Evolutionary conservation across 345 rosid species (phyloP), one percentile per base, ranked within the genome.

Genomic region (Mangifera indica): DNA sequence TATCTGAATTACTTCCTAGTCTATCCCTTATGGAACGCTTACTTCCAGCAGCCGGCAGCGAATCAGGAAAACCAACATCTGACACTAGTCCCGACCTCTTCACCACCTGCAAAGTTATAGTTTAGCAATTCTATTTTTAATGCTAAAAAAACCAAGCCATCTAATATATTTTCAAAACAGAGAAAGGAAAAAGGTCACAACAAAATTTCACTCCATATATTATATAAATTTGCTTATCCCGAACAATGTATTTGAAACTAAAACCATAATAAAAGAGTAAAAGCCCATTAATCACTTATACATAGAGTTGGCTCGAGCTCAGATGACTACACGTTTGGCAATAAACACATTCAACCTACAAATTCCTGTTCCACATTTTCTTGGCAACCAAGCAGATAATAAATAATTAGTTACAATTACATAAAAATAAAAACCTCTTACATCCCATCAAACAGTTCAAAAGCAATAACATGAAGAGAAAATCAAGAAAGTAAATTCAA

Each of bases 1-100:
- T 21, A 71, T 86, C 96, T 14, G 71, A 66, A 81, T 60, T 81
- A 64, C 79, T 73, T 32, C 98, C 98, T 78, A 95, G 76, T 73
- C 99, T 86, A 60, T 95, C 99, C 80, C 90, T 91, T 2, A 87
- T 83, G 34, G 98, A 88, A 44, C 98, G 90, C 84, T 95, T 95
- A 44, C 73, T 82, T 57, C 96, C 97, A 63, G 80, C 61, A 55
- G 77, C 68, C 4, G 83, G 84, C 67, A 66, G 64, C 49, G 81
- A 79, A 74, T 78, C 87, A 51, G 76, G 72, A 57, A 63, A 70
- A 14, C 70, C 81, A 66, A 24, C 76, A 52, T 83, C 84, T 6
- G 90, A 72, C 46, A 77, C 80, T 66, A 69, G 51, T 60, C 81
- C 87, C 52, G 81, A 80, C 81, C 91, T 85, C 87, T 85, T 95